Base-by-base conservation (phyloP, 2,329 filamentous ascomycete species). In the Amauroascus verrucosus region DNA sequence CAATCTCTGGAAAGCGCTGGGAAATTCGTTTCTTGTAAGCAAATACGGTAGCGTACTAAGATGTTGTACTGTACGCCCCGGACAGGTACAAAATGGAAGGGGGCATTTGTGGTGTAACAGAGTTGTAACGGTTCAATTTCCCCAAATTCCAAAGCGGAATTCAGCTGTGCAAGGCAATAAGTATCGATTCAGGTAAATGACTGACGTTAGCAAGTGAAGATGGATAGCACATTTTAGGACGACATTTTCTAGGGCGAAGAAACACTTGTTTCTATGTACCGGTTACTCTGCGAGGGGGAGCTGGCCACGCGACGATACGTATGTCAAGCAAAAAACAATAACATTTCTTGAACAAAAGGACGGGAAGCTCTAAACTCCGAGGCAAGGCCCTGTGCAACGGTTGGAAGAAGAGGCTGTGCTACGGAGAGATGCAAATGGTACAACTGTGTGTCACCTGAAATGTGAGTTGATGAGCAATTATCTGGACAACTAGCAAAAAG, bases 371-470 rank as follows among this genome's bases (percentile, higher is more conserved):
- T 48, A 18, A 26, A 35, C 9, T 28, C 46, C 46, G 46, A 48
- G 24, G 20, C 33, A 37, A 16, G 20, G 32, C 33, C 7, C 20
- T 24, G 30, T 22, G 26, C 13, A 7, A 48, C 32, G 16, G 30
- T n/a, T 18, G 38, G 26, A n/a, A 18, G 16, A 48, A 11, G 35
- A 30, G 37, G 35, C 20, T 49, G 47, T 37, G 32, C 18, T 20
- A 49, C 32, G 32, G 32, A 16, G 32, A 18, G 32, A 4, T 37
- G 38, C 9, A 32, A 7, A 24, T 32, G 35, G 37, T 50, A 50
- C 16, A 51, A 51, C 48, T 13, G 24, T 30, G 48, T 51, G 38
- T 37, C n/a, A 51, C 48, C 18, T 13, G 38, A 51, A 13, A 51
- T 40, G 48, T 38, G 16, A 50, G 35, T 20, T 41, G 24, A 30